Base-by-base conservation (phyloP, 2,329 filamentous ascomycete species). In the Thielaviopsis musarum region DNA sequence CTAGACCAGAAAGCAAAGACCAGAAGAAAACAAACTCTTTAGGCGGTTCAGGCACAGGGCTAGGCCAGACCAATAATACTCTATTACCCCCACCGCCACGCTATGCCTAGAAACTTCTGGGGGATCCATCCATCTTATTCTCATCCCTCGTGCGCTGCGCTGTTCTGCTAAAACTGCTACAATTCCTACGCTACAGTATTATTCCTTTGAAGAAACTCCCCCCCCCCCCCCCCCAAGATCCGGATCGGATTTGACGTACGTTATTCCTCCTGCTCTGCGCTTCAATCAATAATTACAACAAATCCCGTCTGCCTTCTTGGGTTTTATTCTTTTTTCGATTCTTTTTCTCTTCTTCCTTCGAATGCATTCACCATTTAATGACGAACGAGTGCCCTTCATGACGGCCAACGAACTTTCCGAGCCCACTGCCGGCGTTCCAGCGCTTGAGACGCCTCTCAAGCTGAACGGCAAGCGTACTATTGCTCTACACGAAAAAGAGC, bases 381-480 rank as follows among this genome's bases (percentile, higher is more conserved):
- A 61, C 48, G 57, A 61, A 30, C 52, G 53, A 5, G 60, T 56
- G 45, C 60, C 60, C 26, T 56, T 61, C 49, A 61, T 61, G 60
- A 21, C 55, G 19, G 41, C 57, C 19, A 59, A 61, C 49, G 34
- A 61, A 45, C 52, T 52, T 24, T 19, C 58, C 22, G 54, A 49
- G 54, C 54, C 54, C 41, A 19, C 41, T 56, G 54, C 41, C 15
- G 54, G 41, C 41, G 45, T 41, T 26, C 54, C 38, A 4, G 30
- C 26, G n/a, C 22, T 56, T 22, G 56, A 38, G 19, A 15, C 54
- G 34, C 56, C 53, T 19, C 57, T 66, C 57, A 61, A 59, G 24
- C 60, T 66, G 41, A 62, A 58, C 52, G 58, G 63, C 51, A 60
- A 62, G 51, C 58, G 63, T 30, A 63, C 62, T 28, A 57, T 66